Evolutionary conservation across 2,329 filamentous ascomycete genomes (phyloP).

Genomic region (Stagonosporopsis tanaceti): DNA sequence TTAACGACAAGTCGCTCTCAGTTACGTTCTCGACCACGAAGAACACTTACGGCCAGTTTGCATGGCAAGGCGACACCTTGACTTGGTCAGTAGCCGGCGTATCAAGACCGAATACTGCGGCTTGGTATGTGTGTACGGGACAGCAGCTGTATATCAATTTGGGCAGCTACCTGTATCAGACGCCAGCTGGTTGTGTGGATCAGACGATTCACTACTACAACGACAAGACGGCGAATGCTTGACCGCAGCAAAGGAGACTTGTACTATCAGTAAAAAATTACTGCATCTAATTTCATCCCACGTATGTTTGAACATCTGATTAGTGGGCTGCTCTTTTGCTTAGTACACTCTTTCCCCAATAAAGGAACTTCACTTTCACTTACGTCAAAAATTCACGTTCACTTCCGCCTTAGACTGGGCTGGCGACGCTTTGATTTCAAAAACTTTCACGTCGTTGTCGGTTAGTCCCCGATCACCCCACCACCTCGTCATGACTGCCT

Average conservation of each 20-base stretch:
- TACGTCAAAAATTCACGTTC: too few species aligned
- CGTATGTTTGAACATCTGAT: background rate
- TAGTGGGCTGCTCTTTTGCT: too few species aligned
- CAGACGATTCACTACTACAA: slow-evolving; percentile 60
- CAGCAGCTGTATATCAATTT: slow-evolving; percentile 66
- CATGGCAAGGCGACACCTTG: slow-evolving; percentile 65
- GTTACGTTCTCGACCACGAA: slow-evolving; percentile 61
- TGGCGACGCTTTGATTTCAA: too few species aligned
- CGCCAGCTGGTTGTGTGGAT: slow-evolving; percentile 65
- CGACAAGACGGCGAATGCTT: slow-evolving; percentile 45
- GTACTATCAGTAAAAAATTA: background rate
- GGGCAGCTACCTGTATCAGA: slow-evolving; percentile 66
- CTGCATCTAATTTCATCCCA: background rate
- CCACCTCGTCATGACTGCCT: too few species aligned
- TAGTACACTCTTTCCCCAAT: background rate
- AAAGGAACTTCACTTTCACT: background rate
- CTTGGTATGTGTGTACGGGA: slow-evolving; percentile 66
- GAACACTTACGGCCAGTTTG: slow-evolving; percentile 65
- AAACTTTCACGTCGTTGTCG: too few species aligned
- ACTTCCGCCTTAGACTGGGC: too few species aligned
- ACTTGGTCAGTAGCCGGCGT: slow-evolving; percentile 62
- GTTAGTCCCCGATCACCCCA: too few species aligned
- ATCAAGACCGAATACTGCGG: slow-evolving; percentile 62
- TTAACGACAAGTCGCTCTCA: slow-evolving; percentile 53
- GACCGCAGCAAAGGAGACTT: background rate